phyloP scores from a whole-genome alignment of 1,284 basidiomycete genomes.

The Sphagnurus paluster region DNA sequence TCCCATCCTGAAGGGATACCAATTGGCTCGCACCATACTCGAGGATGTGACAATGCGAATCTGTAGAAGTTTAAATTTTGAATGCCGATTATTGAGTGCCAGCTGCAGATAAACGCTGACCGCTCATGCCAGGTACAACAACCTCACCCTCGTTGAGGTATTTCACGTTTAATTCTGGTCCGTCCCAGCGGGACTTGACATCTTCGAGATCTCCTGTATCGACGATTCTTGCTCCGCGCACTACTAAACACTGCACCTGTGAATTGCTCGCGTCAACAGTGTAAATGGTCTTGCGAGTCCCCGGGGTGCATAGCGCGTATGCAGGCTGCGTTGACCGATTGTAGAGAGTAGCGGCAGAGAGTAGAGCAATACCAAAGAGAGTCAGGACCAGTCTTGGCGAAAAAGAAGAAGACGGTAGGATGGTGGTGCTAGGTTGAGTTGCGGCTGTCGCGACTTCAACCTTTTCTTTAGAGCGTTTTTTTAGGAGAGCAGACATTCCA shows the following conservation, averaged over 20 bases:
- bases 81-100: neutral
- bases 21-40: constrained; percentile 69
- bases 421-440: neutral
- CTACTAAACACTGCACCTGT: constrained; percentile 65
- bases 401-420: too few relatives aligned
- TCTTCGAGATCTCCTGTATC: constrained; percentile 56
- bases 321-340: constrained; percentile 26
- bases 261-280: constrained; percentile 48
- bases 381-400: neutral
- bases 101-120: constrained; percentile 33
- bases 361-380: neutral
- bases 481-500: neutral
- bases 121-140: constrained; percentile 68
- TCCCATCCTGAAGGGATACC: constrained; percentile 54
- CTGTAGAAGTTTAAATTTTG: neutral
- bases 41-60: constrained; percentile 51
- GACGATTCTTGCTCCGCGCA: constrained; percentile 53
- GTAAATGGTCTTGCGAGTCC: constrained; percentile 38
- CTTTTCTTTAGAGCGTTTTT: neutral
- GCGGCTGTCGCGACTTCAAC: neutral
- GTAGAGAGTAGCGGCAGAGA: neutral
- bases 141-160: constrained; percentile 30
- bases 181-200: constrained; percentile 12
- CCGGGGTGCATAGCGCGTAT: constrained; percentile 41
- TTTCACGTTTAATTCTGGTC: neutral